Percentiles rank a stretch among this genome's conserved stretches.
phyloP scores from a whole-genome alignment of 73 alveolate genomes.

The Stentor coeruleus region DNA sequence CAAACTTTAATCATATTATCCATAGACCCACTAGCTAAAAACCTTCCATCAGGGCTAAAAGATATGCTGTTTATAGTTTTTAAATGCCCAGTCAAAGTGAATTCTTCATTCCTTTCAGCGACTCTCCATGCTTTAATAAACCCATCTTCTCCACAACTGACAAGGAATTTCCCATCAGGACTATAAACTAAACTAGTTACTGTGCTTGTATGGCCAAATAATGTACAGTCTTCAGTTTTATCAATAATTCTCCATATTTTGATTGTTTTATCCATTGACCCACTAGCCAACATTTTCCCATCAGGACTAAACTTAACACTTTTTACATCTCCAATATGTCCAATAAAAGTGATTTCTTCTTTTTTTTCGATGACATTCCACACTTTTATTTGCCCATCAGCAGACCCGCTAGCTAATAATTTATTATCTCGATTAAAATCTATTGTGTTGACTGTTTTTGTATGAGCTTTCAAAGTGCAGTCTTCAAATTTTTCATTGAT shows the following conservation, averaged over 20 bases:
- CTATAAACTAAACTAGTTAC: conserved; percentile 86
- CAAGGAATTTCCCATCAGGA: conserved; percentile 78
- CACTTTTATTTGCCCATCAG: conserved; percentile 95
- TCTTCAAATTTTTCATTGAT: conserved; percentile 77
- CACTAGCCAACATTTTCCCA: conserved; percentile 96
- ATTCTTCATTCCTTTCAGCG: conserved; percentile 74
- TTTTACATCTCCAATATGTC: conserved; percentile 92
- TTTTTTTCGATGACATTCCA: conserved; percentile 83
- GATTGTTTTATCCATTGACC: conserved; percentile 83
- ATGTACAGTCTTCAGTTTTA: conserved; percentile 70
- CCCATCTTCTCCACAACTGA: conserved; percentile 93
- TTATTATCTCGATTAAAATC: conserved; percentile 86
- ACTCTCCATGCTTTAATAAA: conserved; percentile 87
- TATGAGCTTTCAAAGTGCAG: conserved; percentile 83
- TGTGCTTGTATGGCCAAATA: conserved; percentile 88
- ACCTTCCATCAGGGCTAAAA: conserved; percentile 93
- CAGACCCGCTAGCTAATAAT: conserved; percentile 80
- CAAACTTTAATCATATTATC: conserved; percentile 95
- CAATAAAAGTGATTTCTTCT: conserved; percentile 90
- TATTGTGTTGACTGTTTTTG: conserved; percentile 88
- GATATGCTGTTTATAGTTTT: conserved; percentile 91
- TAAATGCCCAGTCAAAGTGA: conserved; percentile 83
- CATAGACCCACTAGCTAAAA: conserved; percentile 77
- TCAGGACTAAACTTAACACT: conserved; percentile 85
- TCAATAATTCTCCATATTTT: conserved; percentile 89